Conservation (phyloP, 2,329 filamentous ascomycete species). For the Pyrenochaeta sp. region DNA sequence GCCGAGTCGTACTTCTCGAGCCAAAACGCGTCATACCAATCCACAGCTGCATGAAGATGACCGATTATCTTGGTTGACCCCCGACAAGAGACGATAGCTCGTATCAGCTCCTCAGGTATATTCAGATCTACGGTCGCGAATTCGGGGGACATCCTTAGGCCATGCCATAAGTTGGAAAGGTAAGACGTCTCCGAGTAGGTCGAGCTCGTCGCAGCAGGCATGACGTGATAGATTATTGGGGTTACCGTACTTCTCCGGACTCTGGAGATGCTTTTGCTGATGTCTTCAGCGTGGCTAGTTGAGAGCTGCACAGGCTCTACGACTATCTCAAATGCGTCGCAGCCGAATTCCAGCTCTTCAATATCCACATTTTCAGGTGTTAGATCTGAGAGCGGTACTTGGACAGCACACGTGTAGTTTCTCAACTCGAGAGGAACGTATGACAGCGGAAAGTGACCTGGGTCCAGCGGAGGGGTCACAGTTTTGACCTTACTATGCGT, state of each 20-base stretch:
- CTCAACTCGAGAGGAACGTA: slow-evolving; percentile 66
- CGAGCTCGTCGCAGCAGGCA: slow-evolving; percentile 31
- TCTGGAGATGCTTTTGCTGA: slow-evolving; percentile 66
- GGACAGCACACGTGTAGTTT: slow-evolving; percentile 72
- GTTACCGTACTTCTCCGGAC: slow-evolving; percentile 68
- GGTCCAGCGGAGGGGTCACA: slow-evolving; percentile 63
- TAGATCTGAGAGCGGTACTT: slow-evolving; percentile 68
- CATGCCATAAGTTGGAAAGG: slow-evolving; percentile 65
- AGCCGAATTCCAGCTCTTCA: slow-evolving; percentile 70
- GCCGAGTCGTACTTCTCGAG: slow-evolving; percentile 67
- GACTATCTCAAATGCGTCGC: slow-evolving; percentile 71
- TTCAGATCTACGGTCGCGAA: slow-evolving; percentile 67
- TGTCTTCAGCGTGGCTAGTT: slow-evolving; percentile 48
- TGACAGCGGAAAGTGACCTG: slow-evolving; percentile 69
- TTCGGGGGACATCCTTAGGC: slow-evolving; percentile 70
- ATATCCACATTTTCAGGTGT: slow-evolving; percentile 65
- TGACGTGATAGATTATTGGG: slow-evolving; percentile 54
- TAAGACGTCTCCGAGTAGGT: slow-evolving; percentile 53
- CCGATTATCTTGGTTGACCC: slow-evolving; percentile 70
- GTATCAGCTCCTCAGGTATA: slow-evolving; percentile 62
- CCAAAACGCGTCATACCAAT: slow-evolving; percentile 67
- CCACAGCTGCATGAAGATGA: slow-evolving; percentile 58
- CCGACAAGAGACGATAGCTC: slow-evolving; percentile 59
- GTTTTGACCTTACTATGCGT: slow-evolving; percentile 34
- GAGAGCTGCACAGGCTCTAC: slow-evolving; percentile 52